These are phyloP conservation scores for Dicorynia guianensis DNA, from an alignment of 306 rosid genomes.

Conservation along the genomic window DNA sequence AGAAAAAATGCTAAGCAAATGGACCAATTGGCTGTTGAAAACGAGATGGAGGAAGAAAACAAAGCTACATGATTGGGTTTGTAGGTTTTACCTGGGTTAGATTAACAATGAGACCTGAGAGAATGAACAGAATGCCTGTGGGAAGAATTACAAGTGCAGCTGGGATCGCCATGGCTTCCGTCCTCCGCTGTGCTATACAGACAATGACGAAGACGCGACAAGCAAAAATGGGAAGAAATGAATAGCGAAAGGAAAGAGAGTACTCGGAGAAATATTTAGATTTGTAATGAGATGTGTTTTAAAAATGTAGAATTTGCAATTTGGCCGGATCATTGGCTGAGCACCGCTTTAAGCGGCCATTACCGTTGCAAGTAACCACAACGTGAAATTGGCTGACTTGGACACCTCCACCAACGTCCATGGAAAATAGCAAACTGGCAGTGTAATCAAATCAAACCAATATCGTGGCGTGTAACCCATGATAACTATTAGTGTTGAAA, in stretches of 20 bases:
- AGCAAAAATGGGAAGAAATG: background rate
- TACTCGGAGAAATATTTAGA: background rate
- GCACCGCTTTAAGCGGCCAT: slow-evolving; percentile 32
- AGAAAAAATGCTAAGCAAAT: background rate
- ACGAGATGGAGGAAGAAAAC: background rate
- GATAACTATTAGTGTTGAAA: too few species aligned
- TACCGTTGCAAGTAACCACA: slow-evolving; percentile 26
- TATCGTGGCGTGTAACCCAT: too few species aligned
- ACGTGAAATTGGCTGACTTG: background rate
- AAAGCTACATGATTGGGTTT: background rate
- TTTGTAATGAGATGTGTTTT: background rate
- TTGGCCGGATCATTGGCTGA: slow-evolving; percentile 1
- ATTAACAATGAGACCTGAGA: slow-evolving; percentile 83
- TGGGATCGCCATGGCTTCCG: slow-evolving; percentile 69
- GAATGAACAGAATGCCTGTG: slow-evolving; percentile 69
- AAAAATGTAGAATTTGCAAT: slow-evolving; percentile 7
- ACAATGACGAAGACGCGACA: background rate
- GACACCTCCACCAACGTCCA: background rate
- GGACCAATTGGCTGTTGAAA: background rate
- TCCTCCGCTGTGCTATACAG: slow-evolving; percentile 9
- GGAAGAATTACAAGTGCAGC: slow-evolving; percentile 75
- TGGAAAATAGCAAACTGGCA: too few species aligned
- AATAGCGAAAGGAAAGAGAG: background rate
- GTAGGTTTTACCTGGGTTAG: slow-evolving; percentile 60
- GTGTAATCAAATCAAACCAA: too few species aligned